phyloP scores from a whole-genome alignment of 768 basidiomycete genomes.

The Tylopilus plumbeoviolaceoides region DNA sequence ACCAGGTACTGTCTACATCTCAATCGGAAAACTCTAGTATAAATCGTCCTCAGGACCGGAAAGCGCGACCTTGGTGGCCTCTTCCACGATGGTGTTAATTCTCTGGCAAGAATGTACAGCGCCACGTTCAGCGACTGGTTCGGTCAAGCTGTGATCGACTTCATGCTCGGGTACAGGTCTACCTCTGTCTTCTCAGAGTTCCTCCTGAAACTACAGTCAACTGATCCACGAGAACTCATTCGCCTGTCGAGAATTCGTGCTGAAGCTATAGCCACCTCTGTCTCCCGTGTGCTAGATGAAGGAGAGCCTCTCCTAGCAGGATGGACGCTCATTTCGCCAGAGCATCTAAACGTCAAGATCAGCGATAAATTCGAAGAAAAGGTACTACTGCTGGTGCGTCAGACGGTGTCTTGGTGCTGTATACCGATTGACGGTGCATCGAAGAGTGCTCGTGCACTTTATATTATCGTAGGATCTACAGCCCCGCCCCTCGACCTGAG shows the following conservation, averaged over 20 bases:
- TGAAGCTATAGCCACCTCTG: conserved; percentile 89
- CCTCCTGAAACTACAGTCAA: conserved; percentile 77
- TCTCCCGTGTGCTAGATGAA: conserved; percentile 69
- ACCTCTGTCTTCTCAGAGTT: conserved; percentile 92
- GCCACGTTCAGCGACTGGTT: conserved; percentile 96
- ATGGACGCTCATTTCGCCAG: conserved; percentile 91
- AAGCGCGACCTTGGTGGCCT: conserved; percentile 90
- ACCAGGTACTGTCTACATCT: conserved; percentile 52
- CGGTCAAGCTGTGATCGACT: conserved; percentile 92
- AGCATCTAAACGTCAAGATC: conserved; percentile 64
- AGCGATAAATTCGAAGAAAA: conserved; percentile 93
- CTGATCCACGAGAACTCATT: conserved; percentile 89
- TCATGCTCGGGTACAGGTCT: conserved; percentile 83
- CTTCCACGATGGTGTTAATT: conserved; percentile 95
- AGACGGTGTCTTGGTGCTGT: not conserved
- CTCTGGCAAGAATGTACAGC: conserved; percentile 84
- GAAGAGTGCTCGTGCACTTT: conserved; percentile 51
- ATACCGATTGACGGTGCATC: conserved; percentile 1
- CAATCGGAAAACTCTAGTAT: not conserved
- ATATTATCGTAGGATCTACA: conserved; percentile 62
- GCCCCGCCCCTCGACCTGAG: not conserved
- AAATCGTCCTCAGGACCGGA: conserved; percentile 63
- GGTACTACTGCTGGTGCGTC: conserved; percentile 76
- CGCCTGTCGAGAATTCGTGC: conserved; percentile 85
- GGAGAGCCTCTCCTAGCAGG: conserved; percentile 77